Evolutionary conservation across 495 filamentous ascomycete genomes (phyloP).

Genomic region (Neurospora pannonica): DNA sequence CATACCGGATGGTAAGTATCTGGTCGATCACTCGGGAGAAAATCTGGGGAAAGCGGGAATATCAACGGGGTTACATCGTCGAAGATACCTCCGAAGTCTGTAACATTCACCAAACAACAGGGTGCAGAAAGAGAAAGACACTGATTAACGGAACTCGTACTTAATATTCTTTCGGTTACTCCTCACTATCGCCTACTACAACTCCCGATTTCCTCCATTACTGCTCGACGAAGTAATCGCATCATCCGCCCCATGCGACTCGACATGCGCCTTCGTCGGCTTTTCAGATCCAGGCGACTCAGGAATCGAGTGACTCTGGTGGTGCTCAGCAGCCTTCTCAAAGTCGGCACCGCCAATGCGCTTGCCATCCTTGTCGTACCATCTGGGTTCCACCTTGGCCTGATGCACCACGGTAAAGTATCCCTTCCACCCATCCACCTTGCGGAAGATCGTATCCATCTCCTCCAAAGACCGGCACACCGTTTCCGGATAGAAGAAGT

Average conservation of each 20-base stretch:
- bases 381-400: constrained; percentile 50
- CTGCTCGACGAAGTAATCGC: background rate
- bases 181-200: background rate
- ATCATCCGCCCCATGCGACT: background rate
- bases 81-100: background rate
- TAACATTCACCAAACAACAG: background rate
- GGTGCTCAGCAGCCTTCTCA: background rate
- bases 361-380: constrained; percentile 38
- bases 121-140: background rate
- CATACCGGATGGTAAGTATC: background rate
- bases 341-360: background rate
- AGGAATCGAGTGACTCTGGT: background rate
- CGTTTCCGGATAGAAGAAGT: constrained; percentile 72
- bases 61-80: background rate
- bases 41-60: background rate
- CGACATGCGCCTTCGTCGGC: background rate
- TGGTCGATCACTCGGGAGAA: background rate
- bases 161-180: too few species aligned
- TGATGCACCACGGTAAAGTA: constrained; percentile 51
- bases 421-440: constrained; percentile 36
- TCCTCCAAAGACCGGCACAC: constrained; percentile 65
- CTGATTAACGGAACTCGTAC: too few species aligned
- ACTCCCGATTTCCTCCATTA: background rate
- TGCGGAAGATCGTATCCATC: constrained; percentile 68
- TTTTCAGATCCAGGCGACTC: background rate